Base-by-base conservation (phyloP, 768 basidiomycete species). In the Gelatoporia subvermispora region DNA sequence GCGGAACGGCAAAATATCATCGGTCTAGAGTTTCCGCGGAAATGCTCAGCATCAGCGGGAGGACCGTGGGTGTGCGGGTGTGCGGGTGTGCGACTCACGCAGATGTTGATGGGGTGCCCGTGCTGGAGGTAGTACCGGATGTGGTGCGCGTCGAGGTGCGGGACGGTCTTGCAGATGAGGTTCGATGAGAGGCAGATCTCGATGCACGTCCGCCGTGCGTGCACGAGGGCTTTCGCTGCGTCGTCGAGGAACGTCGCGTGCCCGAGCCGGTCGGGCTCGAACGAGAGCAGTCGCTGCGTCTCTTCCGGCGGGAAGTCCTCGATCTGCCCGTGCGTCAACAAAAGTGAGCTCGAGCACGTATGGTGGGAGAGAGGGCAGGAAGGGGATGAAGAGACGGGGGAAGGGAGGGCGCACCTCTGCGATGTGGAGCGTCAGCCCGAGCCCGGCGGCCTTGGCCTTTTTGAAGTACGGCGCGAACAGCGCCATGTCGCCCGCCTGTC, bases 161-260 rank as follows among this genome's bases (percentile, higher is more conserved):
- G 44, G 1, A 85, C 85, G 0, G 88, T 86, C 63, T 86, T 88
- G 68, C 79, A 80, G 81, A 89, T 53, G 10, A 92, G 59, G 65
- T 92, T 92, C 0, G 89, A 91, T 16, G 76, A 83, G 23, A 93
- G 72, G 61, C 90, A 93, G 37, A 93, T 83, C 65, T 93, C 90
- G 35, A 92, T 76, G 60, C 80, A 80, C 18, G 72, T 75, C 37
- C 77, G 77, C 34, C 78, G 74, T 21, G 70, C 59, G 45, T 77
- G 65, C 8, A 89, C 85, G 35, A 82, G 60, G 1, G 68, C 64
- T 51, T 78, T 76, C 0, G 80, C 78, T 40, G 79, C 77, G 2
- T 78, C 76, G 49, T 81, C 69, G 20, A 93, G 73, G 65, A 86
- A 91, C 0, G 90, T 92, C 2, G 87, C 90, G 51, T 93, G 90